Conservation (phyloP, 768 basidiomycete genomes). For the Lepiota venenata region DNA sequence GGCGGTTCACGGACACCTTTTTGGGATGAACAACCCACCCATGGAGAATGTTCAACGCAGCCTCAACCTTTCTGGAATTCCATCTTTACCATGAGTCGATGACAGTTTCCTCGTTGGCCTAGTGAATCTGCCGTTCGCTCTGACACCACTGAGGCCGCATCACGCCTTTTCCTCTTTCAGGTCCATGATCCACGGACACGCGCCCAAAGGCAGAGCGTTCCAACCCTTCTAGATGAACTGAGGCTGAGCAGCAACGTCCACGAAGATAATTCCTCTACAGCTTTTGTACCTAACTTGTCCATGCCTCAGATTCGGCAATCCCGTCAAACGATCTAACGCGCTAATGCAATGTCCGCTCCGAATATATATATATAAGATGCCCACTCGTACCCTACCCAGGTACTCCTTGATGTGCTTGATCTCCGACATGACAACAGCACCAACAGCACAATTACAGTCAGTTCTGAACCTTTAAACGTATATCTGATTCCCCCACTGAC, state of each 20-base stretch:
- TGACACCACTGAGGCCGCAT: slow-evolving; percentile 1
- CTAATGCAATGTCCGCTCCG: slow-evolving; percentile 6
- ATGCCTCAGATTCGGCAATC: slow-evolving; percentile 8
- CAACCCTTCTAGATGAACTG: slow-evolving; percentile 6
- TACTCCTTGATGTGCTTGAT: slow-evolving; percentile 14
- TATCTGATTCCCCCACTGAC: background rate
- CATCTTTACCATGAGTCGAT: slow-evolving; percentile 5
- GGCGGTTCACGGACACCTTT: slow-evolving; percentile 10
- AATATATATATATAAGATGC: slow-evolving; percentile 12
- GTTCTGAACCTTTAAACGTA: background rate
- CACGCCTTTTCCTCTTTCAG: slow-evolving; percentile 7
- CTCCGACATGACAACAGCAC: slow-evolving; percentile 18
- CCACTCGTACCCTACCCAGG: slow-evolving; percentile 10
- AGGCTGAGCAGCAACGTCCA: slow-evolving; percentile 11
- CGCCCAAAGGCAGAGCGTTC: slow-evolving; percentile 5
- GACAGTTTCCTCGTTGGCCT: slow-evolving; percentile 9
- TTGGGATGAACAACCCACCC: slow-evolving; percentile 1
- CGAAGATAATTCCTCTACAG: slow-evolving; percentile 19
- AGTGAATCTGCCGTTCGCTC: slow-evolving; percentile 6
- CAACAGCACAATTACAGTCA: slow-evolving; percentile 12
- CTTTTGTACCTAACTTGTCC: slow-evolving; percentile 6
- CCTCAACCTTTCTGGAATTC: slow-evolving; percentile 11
- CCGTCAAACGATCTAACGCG: slow-evolving; percentile 6
- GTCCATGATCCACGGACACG: slow-evolving; percentile 7
- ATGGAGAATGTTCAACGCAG: slow-evolving; percentile 8